Evolutionary conservation across 495 filamentous ascomycete species (phyloP).

Genomic region (Penicillium crystallinum): DNA sequence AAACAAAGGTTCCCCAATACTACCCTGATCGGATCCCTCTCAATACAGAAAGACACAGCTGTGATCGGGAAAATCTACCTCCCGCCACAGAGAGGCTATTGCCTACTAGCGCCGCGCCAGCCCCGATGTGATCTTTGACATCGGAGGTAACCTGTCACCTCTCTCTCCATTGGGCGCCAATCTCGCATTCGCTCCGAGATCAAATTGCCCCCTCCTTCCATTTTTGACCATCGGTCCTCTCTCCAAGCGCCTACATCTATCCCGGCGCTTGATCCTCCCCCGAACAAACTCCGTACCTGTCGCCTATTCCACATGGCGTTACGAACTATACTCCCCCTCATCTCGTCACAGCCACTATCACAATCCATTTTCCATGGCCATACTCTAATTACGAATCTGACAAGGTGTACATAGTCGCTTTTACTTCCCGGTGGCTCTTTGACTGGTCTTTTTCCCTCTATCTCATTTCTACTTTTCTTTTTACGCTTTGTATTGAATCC

Average conservation of each 20-base stretch:
- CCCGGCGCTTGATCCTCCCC: neutral
- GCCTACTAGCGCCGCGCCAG: slow-evolving; percentile 25
- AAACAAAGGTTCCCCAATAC: neutral
- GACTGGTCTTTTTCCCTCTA: neutral
- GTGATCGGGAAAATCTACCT: slow-evolving; percentile 5
- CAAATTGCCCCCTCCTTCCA: neutral
- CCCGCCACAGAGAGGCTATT: slow-evolving; percentile 19
- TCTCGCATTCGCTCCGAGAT: neutral
- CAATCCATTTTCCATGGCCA: neutral
- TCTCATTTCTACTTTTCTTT: neutral
- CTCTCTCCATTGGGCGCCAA: neutral
- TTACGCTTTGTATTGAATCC: neutral
- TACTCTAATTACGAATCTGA: neutral
- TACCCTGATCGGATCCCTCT: neutral
- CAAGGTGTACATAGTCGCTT: slow-evolving; percentile 5
- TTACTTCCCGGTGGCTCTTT: neutral
- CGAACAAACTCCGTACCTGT: neutral
- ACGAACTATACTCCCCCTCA: neutral
- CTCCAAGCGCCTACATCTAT: neutral
- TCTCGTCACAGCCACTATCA: neutral
- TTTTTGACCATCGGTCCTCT: neutral
- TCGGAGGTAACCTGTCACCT: slow-evolving; percentile 8
- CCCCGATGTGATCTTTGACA: slow-evolving; percentile 13
- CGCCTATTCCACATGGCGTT: neutral
- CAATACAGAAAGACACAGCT: neutral